Percentiles rank a stretch among this genome's conserved stretches.
phyloP scores from a whole-genome alignment of 176 grass and related monocot species.

The Thalia dealbata region DNA sequence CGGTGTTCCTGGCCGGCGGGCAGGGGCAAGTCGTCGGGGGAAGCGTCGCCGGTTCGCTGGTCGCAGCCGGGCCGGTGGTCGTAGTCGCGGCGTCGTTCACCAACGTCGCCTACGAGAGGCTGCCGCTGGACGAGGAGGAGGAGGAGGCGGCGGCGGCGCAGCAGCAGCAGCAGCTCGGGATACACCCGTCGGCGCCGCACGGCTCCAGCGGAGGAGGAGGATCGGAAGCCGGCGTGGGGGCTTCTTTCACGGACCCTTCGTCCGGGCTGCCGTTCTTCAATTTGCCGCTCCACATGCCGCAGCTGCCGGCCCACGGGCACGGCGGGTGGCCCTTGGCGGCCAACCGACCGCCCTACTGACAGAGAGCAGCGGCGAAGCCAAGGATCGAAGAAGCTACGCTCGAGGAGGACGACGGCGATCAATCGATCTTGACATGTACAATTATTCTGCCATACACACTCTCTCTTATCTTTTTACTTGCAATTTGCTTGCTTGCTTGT shows the following conservation, averaged over 20 bases:
- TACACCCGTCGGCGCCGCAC: neutral
- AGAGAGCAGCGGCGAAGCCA: neutral
- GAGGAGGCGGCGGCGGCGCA: slow-evolving; percentile 38
- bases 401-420: too few species aligned
- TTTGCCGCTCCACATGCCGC: slow-evolving; percentile 58
- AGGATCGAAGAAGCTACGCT: neutral
- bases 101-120: slow-evolving; percentile 96
- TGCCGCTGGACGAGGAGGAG: slow-evolving; percentile 83
- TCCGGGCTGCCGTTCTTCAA: slow-evolving; percentile 71
- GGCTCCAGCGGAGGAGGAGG: slow-evolving; percentile 9
- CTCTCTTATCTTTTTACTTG: slow-evolving; percentile 1
- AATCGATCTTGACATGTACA: neutral
- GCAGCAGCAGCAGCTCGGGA: neutral
- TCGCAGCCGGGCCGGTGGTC: slow-evolving; percentile 70
- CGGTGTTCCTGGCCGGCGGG: slow-evolving; percentile 61
- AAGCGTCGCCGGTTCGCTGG: slow-evolving; percentile 60
- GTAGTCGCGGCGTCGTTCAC: slow-evolving; percentile 87
- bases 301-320: slow-evolving; percentile 64
- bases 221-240: slow-evolving; percentile 18
- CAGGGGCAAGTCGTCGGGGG: slow-evolving; percentile 91
- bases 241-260: slow-evolving; percentile 10
- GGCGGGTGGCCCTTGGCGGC: slow-evolving; percentile 23
- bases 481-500: neutral
- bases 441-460: neutral
- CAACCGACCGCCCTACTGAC: slow-evolving; percentile 1